These are phyloP conservation scores for Aspergillus biplanus DNA, from an alignment of 495 filamentous ascomycete genomes.

Conservation along the genomic window DNA sequence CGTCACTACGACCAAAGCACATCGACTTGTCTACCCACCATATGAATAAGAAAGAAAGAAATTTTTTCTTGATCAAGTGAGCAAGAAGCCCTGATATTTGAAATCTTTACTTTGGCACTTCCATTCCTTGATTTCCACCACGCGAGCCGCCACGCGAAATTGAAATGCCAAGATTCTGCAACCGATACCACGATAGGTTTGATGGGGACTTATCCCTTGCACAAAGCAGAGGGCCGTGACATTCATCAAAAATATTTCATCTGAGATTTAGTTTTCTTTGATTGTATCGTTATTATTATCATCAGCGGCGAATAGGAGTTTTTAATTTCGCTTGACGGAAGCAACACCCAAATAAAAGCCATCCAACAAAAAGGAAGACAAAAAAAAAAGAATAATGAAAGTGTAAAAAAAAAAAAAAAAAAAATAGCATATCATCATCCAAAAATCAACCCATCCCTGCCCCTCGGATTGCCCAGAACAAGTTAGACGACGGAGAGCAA, in stretches of 20 bases:
- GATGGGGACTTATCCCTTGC: neutral
- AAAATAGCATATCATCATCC: neutral
- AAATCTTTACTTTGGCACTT: neutral
- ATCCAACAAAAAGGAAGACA: neutral
- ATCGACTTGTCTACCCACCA: neutral
- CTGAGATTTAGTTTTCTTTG: neutral
- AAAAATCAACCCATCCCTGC: neutral
- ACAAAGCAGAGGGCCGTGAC: neutral
- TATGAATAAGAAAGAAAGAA: too few relatives aligned
- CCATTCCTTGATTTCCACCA: conserved; percentile 6
- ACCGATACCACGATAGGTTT: neutral
- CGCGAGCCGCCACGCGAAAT: conserved; percentile 9
- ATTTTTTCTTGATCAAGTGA: neutral
- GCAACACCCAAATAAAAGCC: neutral
- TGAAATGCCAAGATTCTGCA: conserved; percentile 1
- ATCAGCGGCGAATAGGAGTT: neutral
- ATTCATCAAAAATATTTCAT: neutral
- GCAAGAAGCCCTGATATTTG: neutral
- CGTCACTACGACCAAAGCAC: neutral
- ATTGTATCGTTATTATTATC: neutral
- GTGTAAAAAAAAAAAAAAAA: neutral
- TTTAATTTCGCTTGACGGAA: neutral
- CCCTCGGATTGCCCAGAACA: conserved; percentile 26
- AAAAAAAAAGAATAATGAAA: neutral
- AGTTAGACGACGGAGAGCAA: conserved; percentile 21